phyloP scores from a whole-genome alignment of 2,329 filamentous ascomycete species.

The Colletotrichum eremochloae region DNA sequence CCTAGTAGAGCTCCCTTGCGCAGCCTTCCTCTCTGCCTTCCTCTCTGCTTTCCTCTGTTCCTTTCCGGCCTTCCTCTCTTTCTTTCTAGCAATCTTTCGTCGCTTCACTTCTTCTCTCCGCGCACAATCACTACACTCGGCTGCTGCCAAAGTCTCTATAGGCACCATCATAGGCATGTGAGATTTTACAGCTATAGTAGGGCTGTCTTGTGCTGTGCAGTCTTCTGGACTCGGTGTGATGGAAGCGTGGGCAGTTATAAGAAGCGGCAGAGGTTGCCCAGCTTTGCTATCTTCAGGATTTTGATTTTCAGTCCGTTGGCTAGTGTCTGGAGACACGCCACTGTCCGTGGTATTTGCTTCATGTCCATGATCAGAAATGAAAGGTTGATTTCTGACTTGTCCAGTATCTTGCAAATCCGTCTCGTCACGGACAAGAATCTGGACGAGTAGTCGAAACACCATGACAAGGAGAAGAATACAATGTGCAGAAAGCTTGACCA shows the following conservation, averaged over 20 bases:
- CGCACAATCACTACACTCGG: not conserved
- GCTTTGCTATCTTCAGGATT: not conserved
- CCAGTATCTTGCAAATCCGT: not conserved
- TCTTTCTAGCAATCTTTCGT: not conserved
- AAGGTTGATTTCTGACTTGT: not conserved
- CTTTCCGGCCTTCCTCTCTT: not conserved
- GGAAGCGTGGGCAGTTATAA: too few relatives aligned
- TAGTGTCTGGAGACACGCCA: too few relatives aligned
- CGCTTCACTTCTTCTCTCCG: not conserved
- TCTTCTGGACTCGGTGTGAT: too few relatives aligned
- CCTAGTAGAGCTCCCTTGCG: not conserved
- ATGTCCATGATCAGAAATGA: accelerated
- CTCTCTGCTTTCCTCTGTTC: not conserved
- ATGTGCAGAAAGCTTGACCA: not conserved
- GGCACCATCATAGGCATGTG: not conserved
- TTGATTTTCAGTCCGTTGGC: too few relatives aligned
- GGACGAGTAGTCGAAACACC: not conserved
- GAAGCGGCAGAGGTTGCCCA: too few relatives aligned
- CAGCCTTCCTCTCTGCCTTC: not conserved
- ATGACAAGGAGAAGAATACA: not conserved
- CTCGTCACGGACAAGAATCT: not conserved
- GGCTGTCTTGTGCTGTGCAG: too few relatives aligned
- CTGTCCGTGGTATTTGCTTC: not conserved
- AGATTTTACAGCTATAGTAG: not conserved
- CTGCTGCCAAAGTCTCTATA: not conserved